phyloP scores from a whole-genome alignment of 148 eudicot genomes.

The Fagopyrum esculentum region DNA sequence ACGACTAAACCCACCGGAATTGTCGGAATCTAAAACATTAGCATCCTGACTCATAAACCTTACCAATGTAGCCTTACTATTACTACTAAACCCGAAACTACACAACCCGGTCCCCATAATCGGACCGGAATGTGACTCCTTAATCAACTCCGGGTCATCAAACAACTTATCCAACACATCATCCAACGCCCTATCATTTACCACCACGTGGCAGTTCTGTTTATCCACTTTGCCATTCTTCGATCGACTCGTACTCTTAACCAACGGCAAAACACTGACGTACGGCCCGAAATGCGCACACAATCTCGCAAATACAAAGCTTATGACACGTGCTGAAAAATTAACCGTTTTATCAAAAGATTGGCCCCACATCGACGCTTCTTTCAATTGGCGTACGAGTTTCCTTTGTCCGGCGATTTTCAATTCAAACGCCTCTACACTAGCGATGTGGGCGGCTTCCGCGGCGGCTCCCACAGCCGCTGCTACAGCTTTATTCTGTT shows the following conservation, averaged over 20 bases:
- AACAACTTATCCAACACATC: neutral
- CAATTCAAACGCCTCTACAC: slow-evolving; percentile 38
- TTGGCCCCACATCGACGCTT: slow-evolving; percentile 54
- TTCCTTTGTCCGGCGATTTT: slow-evolving; percentile 49
- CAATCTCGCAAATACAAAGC: slow-evolving; percentile 46
- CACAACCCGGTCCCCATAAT: slow-evolving; percentile 2
- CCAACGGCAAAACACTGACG: slow-evolving; percentile 20
- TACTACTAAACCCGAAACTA: neutral
- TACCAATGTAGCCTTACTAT: slow-evolving; percentile 25
- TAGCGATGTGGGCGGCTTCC: slow-evolving; percentile 15
- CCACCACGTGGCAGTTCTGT: neutral
- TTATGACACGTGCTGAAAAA: slow-evolving; percentile 41
- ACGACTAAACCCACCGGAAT: neutral
- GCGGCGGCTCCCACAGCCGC: neutral
- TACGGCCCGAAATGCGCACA: slow-evolving; percentile 47
- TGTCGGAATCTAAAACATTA: slow-evolving; percentile 6
- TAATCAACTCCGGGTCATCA: neutral
- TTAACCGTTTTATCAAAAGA: slow-evolving; percentile 50
- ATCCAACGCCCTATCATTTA: neutral
- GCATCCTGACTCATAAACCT: slow-evolving; percentile 51
- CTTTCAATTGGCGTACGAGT: slow-evolving; percentile 42
- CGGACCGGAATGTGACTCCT: slow-evolving; percentile 26
- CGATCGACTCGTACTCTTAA: neutral
- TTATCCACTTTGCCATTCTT: neutral
- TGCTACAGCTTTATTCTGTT: neutral